Conservation (phyloP, 257 asterid genomes). For the Solanum lycopersicoides region DNA sequence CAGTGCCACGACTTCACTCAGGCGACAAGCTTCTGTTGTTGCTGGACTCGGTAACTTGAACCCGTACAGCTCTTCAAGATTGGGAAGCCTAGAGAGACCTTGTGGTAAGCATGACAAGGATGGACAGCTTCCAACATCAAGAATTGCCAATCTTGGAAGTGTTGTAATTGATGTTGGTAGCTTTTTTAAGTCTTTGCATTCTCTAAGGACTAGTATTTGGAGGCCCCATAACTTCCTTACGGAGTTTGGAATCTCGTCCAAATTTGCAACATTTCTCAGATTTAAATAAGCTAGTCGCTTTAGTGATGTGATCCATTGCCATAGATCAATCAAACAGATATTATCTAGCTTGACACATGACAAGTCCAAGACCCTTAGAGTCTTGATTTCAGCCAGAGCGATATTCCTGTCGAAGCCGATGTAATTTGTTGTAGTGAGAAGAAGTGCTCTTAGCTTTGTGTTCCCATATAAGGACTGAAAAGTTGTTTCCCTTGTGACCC, state of each 20-base stretch:
- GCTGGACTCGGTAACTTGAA: slow-evolving; percentile 4
- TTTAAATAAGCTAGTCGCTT: slow-evolving; percentile 16
- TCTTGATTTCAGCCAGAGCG: slow-evolving; percentile 11
- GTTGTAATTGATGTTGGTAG: slow-evolving; percentile 4
- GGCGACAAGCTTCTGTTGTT: neutral
- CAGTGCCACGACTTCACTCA: slow-evolving; percentile 3
- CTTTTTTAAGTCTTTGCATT: neutral
- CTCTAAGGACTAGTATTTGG: slow-evolving; percentile 13
- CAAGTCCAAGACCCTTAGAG: slow-evolving; percentile 22
- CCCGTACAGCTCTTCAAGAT: slow-evolving; percentile 17
- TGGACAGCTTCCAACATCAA: slow-evolving; percentile 19
- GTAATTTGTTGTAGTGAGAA: neutral
- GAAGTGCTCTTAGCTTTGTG: slow-evolving; percentile 12
- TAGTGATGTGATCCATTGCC: slow-evolving; percentile 23
- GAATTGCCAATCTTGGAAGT: slow-evolving; percentile 10
- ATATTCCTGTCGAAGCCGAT: slow-evolving; percentile 3
- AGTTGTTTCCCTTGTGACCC: slow-evolving; percentile 4
- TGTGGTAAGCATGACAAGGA: neutral
- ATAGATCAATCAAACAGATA: neutral
- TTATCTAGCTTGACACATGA: slow-evolving; percentile 8
- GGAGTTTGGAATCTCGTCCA: slow-evolving; percentile 2
- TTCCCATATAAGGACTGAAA: slow-evolving; percentile 2
- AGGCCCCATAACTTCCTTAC: slow-evolving; percentile 13
- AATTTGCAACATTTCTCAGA: slow-evolving; percentile 1
- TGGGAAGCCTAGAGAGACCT: slow-evolving; percentile 2